Evolutionary conservation across 352 stramenopile species (phyloP).

Genomic region (Phytopythium cucurbitacearum): DNA sequence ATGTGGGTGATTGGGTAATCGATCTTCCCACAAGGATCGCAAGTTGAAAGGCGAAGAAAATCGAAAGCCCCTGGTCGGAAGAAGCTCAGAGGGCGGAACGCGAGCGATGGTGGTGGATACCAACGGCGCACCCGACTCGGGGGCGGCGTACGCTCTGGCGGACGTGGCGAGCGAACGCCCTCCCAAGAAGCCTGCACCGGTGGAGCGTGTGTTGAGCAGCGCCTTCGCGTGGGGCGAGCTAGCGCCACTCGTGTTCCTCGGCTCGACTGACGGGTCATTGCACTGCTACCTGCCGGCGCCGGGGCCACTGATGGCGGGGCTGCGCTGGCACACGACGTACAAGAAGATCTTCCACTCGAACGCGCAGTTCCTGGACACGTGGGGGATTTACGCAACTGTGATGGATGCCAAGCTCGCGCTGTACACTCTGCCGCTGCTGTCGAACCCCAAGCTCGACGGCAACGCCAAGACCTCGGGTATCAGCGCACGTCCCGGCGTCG

Average conservation of each 20-base stretch:
- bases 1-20: no score
- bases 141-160: conserved; percentile 34
- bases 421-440: conserved; percentile 55
- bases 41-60: no score
- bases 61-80: not conserved
- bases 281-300: conserved; percentile 47
- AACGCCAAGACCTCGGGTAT: conserved; percentile 9
- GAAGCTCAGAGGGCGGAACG: not conserved
- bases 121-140: not conserved
- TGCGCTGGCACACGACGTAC: conserved; percentile 53
- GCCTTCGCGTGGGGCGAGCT: conserved; percentile 23
- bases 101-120: not conserved
- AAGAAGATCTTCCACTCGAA: conserved; percentile 56
- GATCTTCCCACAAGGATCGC: no score
- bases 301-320: conserved; percentile 10
- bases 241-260: conserved; percentile 52
- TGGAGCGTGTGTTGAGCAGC: conserved; percentile 44
- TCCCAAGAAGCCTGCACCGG: conserved; percentile 50
- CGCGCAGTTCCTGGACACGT: conserved; percentile 56
- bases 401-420: conserved; percentile 54
- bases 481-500: conserved; percentile 13
- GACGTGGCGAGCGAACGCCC: conserved; percentile 50
- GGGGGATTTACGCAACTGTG: conserved; percentile 63
- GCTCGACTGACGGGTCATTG: conserved; percentile 48
- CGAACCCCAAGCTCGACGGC: conserved; percentile 32